Evolutionary conservation across 768 basidiomycete species (phyloP).

Genomic region (Phylloporus arenicola): DNA sequence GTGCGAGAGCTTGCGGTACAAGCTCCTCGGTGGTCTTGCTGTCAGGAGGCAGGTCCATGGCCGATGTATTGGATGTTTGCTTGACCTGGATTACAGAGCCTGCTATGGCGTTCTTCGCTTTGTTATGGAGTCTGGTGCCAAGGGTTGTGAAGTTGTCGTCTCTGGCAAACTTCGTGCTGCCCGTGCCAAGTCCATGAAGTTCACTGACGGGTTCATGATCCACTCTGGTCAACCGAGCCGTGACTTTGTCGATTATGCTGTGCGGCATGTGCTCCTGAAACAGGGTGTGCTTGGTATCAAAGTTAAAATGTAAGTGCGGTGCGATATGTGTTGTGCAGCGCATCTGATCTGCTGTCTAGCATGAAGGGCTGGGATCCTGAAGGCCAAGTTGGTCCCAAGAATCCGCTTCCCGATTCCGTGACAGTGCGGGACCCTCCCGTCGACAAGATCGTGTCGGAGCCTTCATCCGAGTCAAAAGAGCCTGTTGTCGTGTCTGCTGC

Average conservation of each 20-base stretch:
- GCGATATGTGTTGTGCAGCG: neutral
- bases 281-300: slow-evolving; percentile 99
- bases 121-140: slow-evolving; percentile 99
- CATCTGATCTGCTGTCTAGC: slow-evolving; percentile 38
- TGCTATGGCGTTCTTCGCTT: slow-evolving; percentile 99
- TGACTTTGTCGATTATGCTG: slow-evolving; percentile 97
- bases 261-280: slow-evolving; percentile 94
- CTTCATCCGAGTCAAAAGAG: slow-evolving; percentile 85
- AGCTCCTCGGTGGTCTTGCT: slow-evolving; percentile 98
- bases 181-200: slow-evolving; percentile 99
- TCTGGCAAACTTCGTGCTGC: slow-evolving; percentile 99
- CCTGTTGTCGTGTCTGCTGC: slow-evolving; percentile 47
- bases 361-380: slow-evolving; percentile 97
- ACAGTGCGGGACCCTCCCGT: slow-evolving; percentile 83
- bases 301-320: slow-evolving; percentile 83
- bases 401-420: slow-evolving; percentile 94
- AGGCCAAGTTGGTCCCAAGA: slow-evolving; percentile 81
- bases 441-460: slow-evolving; percentile 86
- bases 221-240: slow-evolving; percentile 96
- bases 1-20: slow-evolving; percentile 97
- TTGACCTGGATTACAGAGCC: slow-evolving; percentile 45
- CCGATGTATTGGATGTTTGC: neutral
- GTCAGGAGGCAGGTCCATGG: slow-evolving; percentile 75
- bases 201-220: slow-evolving; percentile 99
- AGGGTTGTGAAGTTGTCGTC: slow-evolving; percentile 99